These are phyloP conservation scores for Leucocoprinus leucothites DNA, from an alignment of 768 basidiomycete genomes.

Conservation along the genomic window DNA sequence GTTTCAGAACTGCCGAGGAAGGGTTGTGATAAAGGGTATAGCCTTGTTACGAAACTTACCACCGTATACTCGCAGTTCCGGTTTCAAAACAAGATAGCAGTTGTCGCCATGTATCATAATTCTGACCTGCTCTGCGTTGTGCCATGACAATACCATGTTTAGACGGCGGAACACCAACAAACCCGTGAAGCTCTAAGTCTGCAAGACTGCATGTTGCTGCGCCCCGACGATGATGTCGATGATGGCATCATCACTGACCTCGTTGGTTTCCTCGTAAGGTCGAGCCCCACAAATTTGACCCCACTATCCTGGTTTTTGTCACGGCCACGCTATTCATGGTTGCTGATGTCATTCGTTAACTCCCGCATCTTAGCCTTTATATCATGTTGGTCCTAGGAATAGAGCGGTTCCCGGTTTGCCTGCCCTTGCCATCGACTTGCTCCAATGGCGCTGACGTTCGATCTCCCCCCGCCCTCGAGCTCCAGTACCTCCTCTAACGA, in stretches of 20 bases:
- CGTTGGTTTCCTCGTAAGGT: not conserved
- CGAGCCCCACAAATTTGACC: not conserved
- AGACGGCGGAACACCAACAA: too few species aligned
- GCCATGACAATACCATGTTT: not conserved
- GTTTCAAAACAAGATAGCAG: not conserved
- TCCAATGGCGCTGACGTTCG: not conserved
- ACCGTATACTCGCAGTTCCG: not conserved
- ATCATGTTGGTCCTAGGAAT: not conserved
- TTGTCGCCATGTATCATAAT: not conserved
- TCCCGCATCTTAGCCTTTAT: not conserved
- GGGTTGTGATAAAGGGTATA: too few species aligned
- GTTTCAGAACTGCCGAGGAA: too few species aligned
- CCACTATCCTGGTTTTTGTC: not conserved
- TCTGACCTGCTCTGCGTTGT: not conserved
- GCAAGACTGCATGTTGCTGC: too few species aligned
- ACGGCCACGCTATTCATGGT: not conserved
- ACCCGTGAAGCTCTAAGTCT: too few species aligned
- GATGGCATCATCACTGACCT: not conserved
- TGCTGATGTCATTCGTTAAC: conserved; percentile 8
- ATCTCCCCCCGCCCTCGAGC: not conserved
- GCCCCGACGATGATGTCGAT: not conserved
- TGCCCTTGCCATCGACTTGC: not conserved
- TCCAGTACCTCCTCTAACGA: not conserved
- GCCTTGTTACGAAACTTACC: not conserved
- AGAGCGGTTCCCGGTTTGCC: not conserved